phyloP scores from a whole-genome alignment of 495 filamentous ascomycete species.

The Penicillium daleae region DNA sequence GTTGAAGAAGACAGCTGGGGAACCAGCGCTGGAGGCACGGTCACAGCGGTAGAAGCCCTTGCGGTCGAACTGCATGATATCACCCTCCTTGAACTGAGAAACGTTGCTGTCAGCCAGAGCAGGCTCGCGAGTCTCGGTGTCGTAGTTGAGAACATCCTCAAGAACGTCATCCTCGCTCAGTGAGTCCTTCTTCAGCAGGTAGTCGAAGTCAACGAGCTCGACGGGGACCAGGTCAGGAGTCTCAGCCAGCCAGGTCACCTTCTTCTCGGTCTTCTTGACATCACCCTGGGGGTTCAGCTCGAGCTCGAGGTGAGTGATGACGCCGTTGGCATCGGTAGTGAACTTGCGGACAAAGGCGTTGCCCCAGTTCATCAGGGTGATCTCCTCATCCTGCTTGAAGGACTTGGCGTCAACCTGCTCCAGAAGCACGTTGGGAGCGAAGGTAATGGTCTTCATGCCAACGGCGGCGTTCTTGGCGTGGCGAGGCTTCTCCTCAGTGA shows the following conservation, averaged over 20 bases:
- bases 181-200: conserved; percentile 89
- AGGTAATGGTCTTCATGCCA: conserved; percentile 83
- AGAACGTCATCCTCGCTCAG: conserved; percentile 79
- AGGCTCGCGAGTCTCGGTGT: conserved; percentile 75
- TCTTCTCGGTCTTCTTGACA: conserved; percentile 93
- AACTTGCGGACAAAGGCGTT: conserved; percentile 85
- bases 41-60: conserved; percentile 90
- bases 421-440: conserved; percentile 69
- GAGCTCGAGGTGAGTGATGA: conserved; percentile 69
- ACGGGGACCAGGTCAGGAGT: conserved; percentile 77
- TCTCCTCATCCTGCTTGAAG: conserved; percentile 85
- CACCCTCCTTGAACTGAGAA: conserved; percentile 71
- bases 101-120: conserved; percentile 83
- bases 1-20: conserved; percentile 73
- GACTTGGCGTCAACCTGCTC: conserved; percentile 85
- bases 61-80: conserved; percentile 93
- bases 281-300: conserved; percentile 87
- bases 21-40: conserved; percentile 56
- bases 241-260: conserved; percentile 88
- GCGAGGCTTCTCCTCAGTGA: conserved; percentile 74
- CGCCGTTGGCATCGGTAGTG: conserved; percentile 55
- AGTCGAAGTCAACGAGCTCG: conserved; percentile 89
- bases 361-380: conserved; percentile 95
- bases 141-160: conserved; percentile 76
- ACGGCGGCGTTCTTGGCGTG: conserved; percentile 86